Percentiles rank a stretch among this genome's conserved stretches.
Evolutionary conservation across 139 green algal genomes (phyloP).

Genomic region (Chlorella ohadii): DNA sequence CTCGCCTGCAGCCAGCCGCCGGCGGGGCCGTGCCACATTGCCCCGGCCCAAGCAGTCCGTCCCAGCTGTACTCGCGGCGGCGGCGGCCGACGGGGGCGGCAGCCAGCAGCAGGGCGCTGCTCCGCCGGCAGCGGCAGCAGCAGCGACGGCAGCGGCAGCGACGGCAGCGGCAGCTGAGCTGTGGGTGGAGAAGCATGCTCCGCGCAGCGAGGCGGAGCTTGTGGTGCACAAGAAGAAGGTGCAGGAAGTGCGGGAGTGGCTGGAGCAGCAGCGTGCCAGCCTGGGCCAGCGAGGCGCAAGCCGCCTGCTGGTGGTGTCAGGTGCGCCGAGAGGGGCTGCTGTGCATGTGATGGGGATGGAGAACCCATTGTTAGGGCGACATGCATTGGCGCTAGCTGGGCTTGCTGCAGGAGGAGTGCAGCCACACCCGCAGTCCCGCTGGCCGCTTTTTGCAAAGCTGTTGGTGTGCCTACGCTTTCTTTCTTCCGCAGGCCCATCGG

Average conservation of each 20-base stretch:
- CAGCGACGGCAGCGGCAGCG: neutral
- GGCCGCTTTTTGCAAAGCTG: too few species aligned
- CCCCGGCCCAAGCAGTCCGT: neutral
- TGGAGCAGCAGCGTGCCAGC: constrained; percentile 50
- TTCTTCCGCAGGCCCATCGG: constrained; percentile 70
- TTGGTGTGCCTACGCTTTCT: too few species aligned
- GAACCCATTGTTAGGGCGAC: too few species aligned
- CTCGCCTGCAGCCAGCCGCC: neutral
- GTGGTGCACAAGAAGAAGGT: constrained; percentile 79
- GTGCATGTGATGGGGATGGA: neutral
- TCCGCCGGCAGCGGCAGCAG: neutral
- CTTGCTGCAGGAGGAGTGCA: too few species aligned
- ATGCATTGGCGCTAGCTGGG: too few species aligned
- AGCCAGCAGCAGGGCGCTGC: neutral
- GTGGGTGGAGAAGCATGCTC: constrained; percentile 68
- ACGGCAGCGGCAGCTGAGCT: neutral
- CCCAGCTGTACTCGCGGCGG: neutral
- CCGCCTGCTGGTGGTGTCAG: constrained; percentile 57
- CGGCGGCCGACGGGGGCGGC: neutral
- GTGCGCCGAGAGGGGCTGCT: neutral
- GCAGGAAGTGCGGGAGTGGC: constrained; percentile 66
- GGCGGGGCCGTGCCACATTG: neutral
- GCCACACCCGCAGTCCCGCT: too few species aligned
- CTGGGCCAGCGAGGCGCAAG: neutral
- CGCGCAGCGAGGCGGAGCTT: constrained; percentile 55